Conservation (phyloP, 2,329 filamentous ascomycete genomes). For the Cephalotrichum gorgonifer region DNA sequence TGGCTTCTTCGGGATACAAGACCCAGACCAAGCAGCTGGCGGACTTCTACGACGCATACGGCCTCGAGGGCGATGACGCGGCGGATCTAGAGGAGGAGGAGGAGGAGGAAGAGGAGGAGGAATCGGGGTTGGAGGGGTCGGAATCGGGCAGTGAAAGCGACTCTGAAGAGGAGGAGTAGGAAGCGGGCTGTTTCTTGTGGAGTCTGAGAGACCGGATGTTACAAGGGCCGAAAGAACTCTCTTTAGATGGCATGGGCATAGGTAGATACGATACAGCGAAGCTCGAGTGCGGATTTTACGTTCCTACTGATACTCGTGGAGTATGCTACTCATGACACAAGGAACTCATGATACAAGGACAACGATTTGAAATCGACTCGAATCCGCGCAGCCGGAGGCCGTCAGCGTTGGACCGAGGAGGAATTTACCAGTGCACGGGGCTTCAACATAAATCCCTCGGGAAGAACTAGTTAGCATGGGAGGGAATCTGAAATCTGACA, state of each 20-base stretch:
- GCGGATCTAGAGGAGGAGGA: conserved; percentile 50
- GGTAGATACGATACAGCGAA: too few relatives aligned
- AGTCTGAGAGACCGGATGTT: neutral
- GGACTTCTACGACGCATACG: conserved; percentile 85
- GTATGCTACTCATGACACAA: too few relatives aligned
- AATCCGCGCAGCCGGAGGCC: too few relatives aligned
- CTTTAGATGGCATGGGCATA: neutral
- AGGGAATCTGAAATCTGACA: too few relatives aligned
- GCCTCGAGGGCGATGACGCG: conserved; percentile 53
- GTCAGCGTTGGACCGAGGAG: too few relatives aligned
- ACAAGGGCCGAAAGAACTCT: neutral
- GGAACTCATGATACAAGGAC: too few relatives aligned
- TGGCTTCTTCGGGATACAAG: conserved; percentile 68
- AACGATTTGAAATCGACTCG: too few relatives aligned
- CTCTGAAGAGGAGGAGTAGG: conserved; percentile 5
- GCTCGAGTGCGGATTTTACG: too few relatives aligned
- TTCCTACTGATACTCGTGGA: too few relatives aligned
- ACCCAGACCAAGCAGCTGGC: conserved; percentile 63
- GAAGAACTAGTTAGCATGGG: too few relatives aligned
- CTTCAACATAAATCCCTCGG: too few relatives aligned
- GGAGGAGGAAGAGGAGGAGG: conserved; percentile 15
- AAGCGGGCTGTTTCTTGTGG: neutral
- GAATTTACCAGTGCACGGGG: too few relatives aligned
- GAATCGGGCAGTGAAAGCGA: conserved; percentile 11
- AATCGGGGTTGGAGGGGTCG: neutral